Base-by-base conservation (phyloP, 192 early-diverging fungal genomes). In the Backusella tuberculispora region DNA sequence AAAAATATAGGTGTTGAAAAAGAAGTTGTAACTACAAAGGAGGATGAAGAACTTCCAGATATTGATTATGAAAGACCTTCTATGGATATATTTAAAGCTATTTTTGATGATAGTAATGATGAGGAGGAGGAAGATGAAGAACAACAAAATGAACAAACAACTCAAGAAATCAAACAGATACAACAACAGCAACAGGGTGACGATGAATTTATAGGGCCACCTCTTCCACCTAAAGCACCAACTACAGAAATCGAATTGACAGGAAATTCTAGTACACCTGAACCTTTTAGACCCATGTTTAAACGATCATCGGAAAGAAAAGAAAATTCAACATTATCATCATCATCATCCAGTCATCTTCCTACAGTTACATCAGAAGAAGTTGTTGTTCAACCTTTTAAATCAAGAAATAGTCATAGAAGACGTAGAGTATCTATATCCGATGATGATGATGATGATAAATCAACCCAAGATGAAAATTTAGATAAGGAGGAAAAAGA, bases 11-110 rank as follows among this genome's bases (percentile, higher is more conserved):
- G 38, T 24, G 37, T 47, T 13, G 46, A 43, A 3, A 45, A 74
- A 24, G 60, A 73, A 63, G 13, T 34, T 34, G 29, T 34, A 2
- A 2, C 29, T 3, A 34, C 41, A 21, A 78, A 76, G n/a, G 45
- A 46, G 5, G 63, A 70, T 17, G 50, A 66, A 15, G 69, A 74
- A 50, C 48, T 64, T 53, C 41, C 48, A 12, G 70, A 43, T 9
- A 38, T 76, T 9, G 68, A 85, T 26, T 76, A 78, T 56, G 87
- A 88, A 56, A 81, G 92, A 63, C 92, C 94, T 4, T 76, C 93
- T 2, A 94, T 95, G 90, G 94, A 95, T 80, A 88, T 95, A 2
- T 95, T 95, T 72, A 94, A 94, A 79, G 91, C 92, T 6, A 95
- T 95, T 50, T 95, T 95, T 82, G 88, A 84, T 63, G 77, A 85